Conservation (phyloP, 371 early-diverging fungal species). For the Mortierella polycephala region DNA sequence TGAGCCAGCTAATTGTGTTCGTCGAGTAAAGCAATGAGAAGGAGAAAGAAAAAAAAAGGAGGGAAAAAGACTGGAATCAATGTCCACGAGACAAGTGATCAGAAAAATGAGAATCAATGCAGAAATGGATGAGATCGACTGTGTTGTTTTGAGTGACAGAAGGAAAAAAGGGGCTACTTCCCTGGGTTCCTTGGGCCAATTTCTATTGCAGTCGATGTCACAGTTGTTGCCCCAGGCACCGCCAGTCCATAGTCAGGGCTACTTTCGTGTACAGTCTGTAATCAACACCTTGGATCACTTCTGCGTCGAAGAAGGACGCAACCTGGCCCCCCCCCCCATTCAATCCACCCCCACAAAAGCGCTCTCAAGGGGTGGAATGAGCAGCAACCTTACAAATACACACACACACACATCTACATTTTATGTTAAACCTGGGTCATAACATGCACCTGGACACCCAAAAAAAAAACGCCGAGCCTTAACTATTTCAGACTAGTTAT, state of each 20-base stretch:
- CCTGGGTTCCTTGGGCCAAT: neutral
- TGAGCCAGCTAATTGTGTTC: neutral
- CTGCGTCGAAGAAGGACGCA: too few relatives aligned
- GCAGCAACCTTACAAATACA: neutral
- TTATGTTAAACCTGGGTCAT: neutral
- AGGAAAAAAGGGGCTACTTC: neutral
- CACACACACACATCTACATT: neutral
- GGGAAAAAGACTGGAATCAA: neutral
- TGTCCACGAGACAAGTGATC: neutral
- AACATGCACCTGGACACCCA: neutral
- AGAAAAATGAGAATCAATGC: neutral
- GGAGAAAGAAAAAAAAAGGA: neutral
- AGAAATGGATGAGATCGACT: neutral
- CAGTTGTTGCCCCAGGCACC: neutral
- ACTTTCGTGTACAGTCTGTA: neutral
- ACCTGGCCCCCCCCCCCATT: neutral
- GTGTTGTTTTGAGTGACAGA: neutral
- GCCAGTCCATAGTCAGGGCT: neutral
- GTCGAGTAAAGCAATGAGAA: neutral
- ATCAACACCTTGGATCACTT: too few relatives aligned
- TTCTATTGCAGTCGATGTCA: neutral
- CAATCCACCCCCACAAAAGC: conserved; percentile 8
- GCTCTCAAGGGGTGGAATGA: conserved; percentile 7
- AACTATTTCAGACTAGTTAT: too few relatives aligned
- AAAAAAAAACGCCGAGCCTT: neutral